A percentile compares a stretch with the other conserved stretches of the same genome.
Evolutionary conservation across 495 filamentous ascomycete species (phyloP).

Genomic region (Aspergillus nanangensis): DNA sequence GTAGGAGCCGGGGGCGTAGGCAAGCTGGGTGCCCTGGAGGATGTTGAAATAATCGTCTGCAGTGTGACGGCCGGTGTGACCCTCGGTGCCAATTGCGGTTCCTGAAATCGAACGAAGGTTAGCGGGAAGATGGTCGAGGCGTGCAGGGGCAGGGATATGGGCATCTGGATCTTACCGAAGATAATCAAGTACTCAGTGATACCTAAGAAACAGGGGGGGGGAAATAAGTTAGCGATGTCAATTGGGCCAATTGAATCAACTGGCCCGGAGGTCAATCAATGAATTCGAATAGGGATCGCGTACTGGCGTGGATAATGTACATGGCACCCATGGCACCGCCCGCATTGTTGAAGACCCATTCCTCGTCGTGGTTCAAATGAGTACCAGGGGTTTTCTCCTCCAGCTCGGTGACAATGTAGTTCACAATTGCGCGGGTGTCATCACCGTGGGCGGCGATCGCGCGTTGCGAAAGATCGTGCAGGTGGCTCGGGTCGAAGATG

Average conservation of each 20-base stretch:
- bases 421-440: slow-evolving; percentile 63
- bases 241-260: neutral
- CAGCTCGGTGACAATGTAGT: slow-evolving; percentile 52
- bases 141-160: neutral
- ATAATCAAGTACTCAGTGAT: slow-evolving; percentile 80
- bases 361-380: slow-evolving; percentile 41
- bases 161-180: slow-evolving; percentile 53
- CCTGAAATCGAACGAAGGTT: slow-evolving; percentile 28
- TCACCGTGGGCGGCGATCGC: slow-evolving; percentile 65
- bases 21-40: slow-evolving; percentile 66
- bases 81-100: slow-evolving; percentile 82
- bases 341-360: slow-evolving; percentile 61
- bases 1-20: slow-evolving; percentile 66
- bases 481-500: slow-evolving; percentile 64
- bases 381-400: slow-evolving; percentile 32
- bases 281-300: slow-evolving; percentile 16
- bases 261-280: no score
- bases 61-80: slow-evolving; percentile 80
- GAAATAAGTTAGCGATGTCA: neutral
- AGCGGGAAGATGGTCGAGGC: neutral
- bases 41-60: slow-evolving; percentile 94
- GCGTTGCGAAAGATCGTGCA: slow-evolving; percentile 63
- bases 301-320: slow-evolving; percentile 83
- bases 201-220: slow-evolving; percentile 25
- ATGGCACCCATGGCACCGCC: slow-evolving; percentile 85